These are phyloP conservation scores for Fusarium guadeloupense DNA, from an alignment of 2,329 filamentous ascomycete species.

Conservation along the genomic window DNA sequence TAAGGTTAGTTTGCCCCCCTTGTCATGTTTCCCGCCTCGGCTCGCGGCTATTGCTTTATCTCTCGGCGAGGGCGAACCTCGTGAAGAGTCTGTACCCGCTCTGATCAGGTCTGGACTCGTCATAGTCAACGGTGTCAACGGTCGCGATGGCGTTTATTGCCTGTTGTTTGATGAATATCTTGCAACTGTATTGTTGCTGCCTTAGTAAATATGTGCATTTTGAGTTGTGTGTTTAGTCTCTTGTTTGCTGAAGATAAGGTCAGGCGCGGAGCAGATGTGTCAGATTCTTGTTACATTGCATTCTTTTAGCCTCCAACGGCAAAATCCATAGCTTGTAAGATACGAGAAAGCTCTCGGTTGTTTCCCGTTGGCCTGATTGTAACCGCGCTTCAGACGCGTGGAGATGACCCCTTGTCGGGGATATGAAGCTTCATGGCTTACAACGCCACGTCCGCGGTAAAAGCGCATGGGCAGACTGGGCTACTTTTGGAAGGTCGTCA, in stretches of 20 bases:
- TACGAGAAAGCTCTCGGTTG: conserved; percentile 12
- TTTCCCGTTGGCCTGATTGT: conserved; percentile 3
- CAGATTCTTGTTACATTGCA: conserved; percentile 11
- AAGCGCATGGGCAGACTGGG: conserved; percentile 28
- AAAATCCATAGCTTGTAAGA: background rate
- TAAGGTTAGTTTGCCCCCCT: conserved; percentile 20
- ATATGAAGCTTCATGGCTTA: conserved; percentile 3
- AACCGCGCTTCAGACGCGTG: conserved; percentile 23
- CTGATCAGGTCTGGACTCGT: conserved; percentile 25
- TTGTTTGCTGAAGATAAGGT: background rate
- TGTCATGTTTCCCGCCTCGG: conserved; percentile 27
- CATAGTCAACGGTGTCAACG: conserved; percentile 9
- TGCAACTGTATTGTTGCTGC: background rate
- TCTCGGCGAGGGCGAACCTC: conserved; percentile 25
- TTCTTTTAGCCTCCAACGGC: conserved; percentile 7
- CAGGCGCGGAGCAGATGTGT: conserved; percentile 10
- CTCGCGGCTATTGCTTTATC: conserved; percentile 2
- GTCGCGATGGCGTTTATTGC: conserved; percentile 23
- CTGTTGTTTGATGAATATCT: background rate
- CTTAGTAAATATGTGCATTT: background rate
- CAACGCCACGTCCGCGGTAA: conserved; percentile 22
- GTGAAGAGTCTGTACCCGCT: conserved; percentile 10
- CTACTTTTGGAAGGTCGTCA: conserved; percentile 39
- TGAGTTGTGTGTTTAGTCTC: conserved; percentile 8
- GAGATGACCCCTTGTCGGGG: conserved; percentile 14